Base-by-base conservation (phyloP, 208 protist species). In the Lotmaria passim region DNA sequence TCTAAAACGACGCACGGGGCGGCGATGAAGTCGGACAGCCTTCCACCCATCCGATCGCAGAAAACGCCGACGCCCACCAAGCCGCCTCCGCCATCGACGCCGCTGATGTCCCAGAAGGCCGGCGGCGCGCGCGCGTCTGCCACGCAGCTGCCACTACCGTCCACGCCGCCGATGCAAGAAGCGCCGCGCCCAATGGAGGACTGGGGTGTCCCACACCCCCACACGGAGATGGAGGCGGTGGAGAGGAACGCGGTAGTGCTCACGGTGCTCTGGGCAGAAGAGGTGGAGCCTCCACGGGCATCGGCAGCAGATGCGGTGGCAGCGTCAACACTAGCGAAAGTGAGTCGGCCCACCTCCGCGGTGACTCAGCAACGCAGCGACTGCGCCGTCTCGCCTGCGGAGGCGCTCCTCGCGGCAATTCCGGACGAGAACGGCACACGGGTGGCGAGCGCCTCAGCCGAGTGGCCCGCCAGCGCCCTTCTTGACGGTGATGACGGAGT, bases 201-300 rank as follows among this genome's bases (percentile, higher is more conserved):
- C 48, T 89, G 87, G 87, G 87, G 85, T 17, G 73, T 73, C 23
- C 48, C 75, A 0, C 71, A 77, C 57, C 10, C 58, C 19, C 36
- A 78, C 44, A 24, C 69, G 0, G 75, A 82, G 43, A 82, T 85
- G 58, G 85, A 93, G 34, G 87, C 86, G 21, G 76, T 90, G 58
- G 85, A 95, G 75, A 91, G 85, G 39, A 93, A 95, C 66, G 78
- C 78, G 44, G 78, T 93, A 30, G 77, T 76, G 34, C 62, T 93
- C 6, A 81, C 86, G 23, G 74, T 82, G 26, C 51, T 93, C 19
- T 82, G 89, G 66, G 60, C 72, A 14, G 59, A 48, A 23, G 68
- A 56, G 23, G 60, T 36, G 53, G 47, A 41, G 43, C n/a, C n/a
- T n/a, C n/a, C n/a, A n/a, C n/a, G n/a, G n/a, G n/a, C n/a, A n/a